phyloP scores from a whole-genome alignment of 2,329 filamentous ascomycete genomes.

The Cercospora citrullina region DNA sequence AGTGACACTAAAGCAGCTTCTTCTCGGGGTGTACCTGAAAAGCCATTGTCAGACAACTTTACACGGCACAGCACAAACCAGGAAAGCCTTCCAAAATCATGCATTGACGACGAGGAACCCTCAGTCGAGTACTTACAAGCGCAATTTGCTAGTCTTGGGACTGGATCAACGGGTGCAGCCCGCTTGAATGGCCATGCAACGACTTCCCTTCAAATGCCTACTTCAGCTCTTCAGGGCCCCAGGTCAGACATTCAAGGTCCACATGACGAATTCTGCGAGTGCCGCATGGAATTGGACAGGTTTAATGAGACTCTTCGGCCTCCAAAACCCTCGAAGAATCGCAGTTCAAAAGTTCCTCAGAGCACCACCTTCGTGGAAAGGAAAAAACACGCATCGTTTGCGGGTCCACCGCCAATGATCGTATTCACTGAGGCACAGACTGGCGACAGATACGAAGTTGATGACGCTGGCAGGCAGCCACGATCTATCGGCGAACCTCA shows the following conservation, averaged over 20 bases:
- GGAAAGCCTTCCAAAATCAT: background rate
- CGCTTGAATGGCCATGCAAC: background rate
- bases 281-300: background rate
- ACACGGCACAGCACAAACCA: background rate
- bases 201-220: background rate
- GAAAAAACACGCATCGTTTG: background rate
- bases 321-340: background rate
- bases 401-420: background rate
- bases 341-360: background rate
- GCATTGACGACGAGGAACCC: background rate
- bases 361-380: background rate
- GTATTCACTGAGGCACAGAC: background rate
- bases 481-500: background rate
- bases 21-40: background rate
- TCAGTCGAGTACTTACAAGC: background rate
- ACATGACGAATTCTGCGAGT: constrained; percentile 4
- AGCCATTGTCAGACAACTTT: background rate
- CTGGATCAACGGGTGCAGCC: background rate
- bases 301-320: background rate
- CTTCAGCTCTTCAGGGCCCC: background rate
- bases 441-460: background rate
- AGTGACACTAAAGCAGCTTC: background rate
- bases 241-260: background rate
- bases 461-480: background rate
- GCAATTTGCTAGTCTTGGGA: background rate